These are phyloP conservation scores for Phytophthora ohioensis DNA, from an alignment of 352 stramenopile species.

Conservation along the genomic window DNA sequence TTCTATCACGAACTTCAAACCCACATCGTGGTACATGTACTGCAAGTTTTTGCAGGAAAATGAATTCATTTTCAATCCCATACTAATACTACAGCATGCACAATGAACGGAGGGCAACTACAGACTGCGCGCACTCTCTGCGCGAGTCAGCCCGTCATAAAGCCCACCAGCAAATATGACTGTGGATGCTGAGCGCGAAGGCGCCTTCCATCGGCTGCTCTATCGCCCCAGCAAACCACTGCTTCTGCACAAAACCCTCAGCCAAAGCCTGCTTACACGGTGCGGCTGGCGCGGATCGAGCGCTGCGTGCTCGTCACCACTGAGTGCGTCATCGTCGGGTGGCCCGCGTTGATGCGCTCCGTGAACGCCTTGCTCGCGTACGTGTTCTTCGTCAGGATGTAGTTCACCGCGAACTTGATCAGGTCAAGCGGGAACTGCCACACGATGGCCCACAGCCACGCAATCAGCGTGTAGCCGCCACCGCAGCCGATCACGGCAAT, in stretches of 20 bases:
- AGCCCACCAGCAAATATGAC: constrained; percentile 3
- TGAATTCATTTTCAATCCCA: no score
- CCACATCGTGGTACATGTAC: no score
- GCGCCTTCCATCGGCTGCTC: constrained; percentile 31
- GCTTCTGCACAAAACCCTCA: constrained; percentile 12
- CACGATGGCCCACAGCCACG: constrained; percentile 73
- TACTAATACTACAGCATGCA: constrained; percentile 38
- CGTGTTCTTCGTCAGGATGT: constrained; percentile 65
- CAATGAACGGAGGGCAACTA: background rate
- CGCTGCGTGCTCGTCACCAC: constrained; percentile 68
- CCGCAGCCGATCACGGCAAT: constrained; percentile 73
- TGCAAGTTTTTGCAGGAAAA: no score
- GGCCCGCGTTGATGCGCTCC: constrained; percentile 78
- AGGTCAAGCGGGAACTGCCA: constrained; percentile 82
- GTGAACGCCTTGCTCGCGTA: constrained; percentile 75
- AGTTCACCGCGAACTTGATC: constrained; percentile 81
- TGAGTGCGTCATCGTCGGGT: constrained; percentile 72
- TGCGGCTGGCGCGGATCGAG: constrained; percentile 73
- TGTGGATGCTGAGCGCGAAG: constrained; percentile 1
- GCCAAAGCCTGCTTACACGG: constrained; percentile 49
- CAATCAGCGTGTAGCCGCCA: constrained; percentile 69
- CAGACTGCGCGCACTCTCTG: constrained; percentile 3
- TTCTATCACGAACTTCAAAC: no score
- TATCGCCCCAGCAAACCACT: constrained; percentile 15
- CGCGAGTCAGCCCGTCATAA: background rate